Base-by-base conservation (phyloP, 495 filamentous ascomycete species). In the Durotheca rogersii region DNA sequence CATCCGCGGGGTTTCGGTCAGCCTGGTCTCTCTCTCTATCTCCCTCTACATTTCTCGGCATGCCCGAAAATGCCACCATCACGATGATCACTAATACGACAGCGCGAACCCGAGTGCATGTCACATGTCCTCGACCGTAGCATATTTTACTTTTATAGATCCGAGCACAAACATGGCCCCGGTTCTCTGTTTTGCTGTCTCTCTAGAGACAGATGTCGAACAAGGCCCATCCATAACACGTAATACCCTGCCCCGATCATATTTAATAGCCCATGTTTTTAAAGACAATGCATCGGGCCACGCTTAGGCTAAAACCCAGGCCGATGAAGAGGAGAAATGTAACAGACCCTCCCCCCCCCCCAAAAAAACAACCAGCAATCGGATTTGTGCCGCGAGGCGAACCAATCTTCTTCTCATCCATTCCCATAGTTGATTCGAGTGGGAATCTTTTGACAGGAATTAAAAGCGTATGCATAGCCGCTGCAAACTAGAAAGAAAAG, bases 361-460 rank as follows among this genome's bases (percentile, higher is more conserved):
- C n/a, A n/a, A n/a, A 47, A 62, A 51, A 47, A n/a, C 41, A 54
- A 53, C 46, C 39, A 45, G 27, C 31, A 23, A 43, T 49, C 42
- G 18, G 31, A 62, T 55, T 58, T 59, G 53, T 49, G 62, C 62
- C 62, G 62, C 44, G 62, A 65, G 62, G 59, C 62, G 49, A 60
- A 47, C 62, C 58, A 65, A 51, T 65, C 58, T 65, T 65, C 56
- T 46, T 46, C 18, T 50, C 45, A n/a, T n/a, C 47, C 51, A 47
- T 36, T 41, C 35, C 50, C 59, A 38, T 38, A 27, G 38, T 35
- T 43, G 27, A 56, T 50, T 51, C 51, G 46, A 46, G 27, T 21
- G 33, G 37, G 11, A 25, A n/a, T 48, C 47, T 54, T 45, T 12
- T 57, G 43, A 27, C 23, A 41, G 41, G 23, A 53, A 59, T 54